Evolutionary conservation across 2,329 filamentous ascomycete genomes (phyloP), one percentile per base, ranked within the genome.

Genomic region (Knufia petricola): DNA sequence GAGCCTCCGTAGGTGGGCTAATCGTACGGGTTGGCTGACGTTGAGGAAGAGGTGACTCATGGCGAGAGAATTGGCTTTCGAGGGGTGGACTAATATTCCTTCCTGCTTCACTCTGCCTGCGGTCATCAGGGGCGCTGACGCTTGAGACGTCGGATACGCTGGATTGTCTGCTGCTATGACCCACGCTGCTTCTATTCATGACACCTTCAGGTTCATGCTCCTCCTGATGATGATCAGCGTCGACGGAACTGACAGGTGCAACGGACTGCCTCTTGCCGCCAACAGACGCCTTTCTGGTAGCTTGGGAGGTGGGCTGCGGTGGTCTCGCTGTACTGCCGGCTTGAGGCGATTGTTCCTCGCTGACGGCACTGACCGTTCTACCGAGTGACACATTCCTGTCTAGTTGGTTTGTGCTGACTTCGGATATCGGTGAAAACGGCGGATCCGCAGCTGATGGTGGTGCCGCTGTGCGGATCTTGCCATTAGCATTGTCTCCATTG

Each of bases 111-210:
- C 26, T 38, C 42, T 53, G n/a, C 45, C 30, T 48, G 38, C 40
- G 45, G 26, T 52, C 50, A 20, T 31, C 17, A 23, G 50, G 45
- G 12, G 56, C 54, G 9, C 55, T 54, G 24, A 50, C 50, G 38
- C 51, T 56, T 1, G 56, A 58, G 1, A 58, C 52, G 20, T 53
- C 56, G 1, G 56, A 58, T 13, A 58, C 34, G 12, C 54, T 41
- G 20, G 56, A 58, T 21, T 49, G 39, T 12, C 49, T 43, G 34
- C 50, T 50, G 24, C 34, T 39, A 21, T 48, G 46, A 12, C 26
- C 34, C 7, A 21, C 13, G 7, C 23, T 23, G 2, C 15, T 15
- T 4, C 30, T 30, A 6, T 47, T 15, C n/a, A 17, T 15, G 4
- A 47, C 12, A n/a, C 19, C 44, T 21, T 32, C n/a, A 30, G 44